Conservation (phyloP, 257 asterid genomes). For the Forsythia suspensa region DNA sequence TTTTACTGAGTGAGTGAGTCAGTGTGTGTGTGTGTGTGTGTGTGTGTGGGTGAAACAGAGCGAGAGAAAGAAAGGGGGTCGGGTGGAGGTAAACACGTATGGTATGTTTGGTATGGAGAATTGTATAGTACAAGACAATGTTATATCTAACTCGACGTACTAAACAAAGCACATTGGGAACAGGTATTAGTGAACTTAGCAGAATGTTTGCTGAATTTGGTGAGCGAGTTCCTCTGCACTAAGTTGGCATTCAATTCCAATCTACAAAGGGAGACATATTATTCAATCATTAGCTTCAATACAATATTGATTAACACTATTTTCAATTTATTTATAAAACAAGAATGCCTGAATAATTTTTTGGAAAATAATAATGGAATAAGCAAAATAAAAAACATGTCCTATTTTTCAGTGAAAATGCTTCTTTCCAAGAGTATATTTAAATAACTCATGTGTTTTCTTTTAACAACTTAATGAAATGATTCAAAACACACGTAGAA, state of each 20-base stretch:
- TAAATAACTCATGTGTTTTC: no score
- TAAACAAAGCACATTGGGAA: background rate
- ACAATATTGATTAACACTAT: background rate
- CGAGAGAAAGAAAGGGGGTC: background rate
- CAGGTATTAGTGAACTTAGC: constrained; percentile 31
- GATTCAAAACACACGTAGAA: no score
- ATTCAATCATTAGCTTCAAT: constrained; percentile 16
- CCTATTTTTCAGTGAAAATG: constrained; percentile 14
- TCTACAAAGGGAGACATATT: constrained; percentile 35
- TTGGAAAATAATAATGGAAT: background rate
- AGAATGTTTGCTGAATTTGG: constrained; percentile 86
- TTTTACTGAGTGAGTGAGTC: background rate
- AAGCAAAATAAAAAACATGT: background rate
- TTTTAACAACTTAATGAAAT: no score
- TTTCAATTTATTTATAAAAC: background rate
- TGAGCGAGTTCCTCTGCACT: constrained; percentile 96
- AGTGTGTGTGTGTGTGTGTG: background rate
- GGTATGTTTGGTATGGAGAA: background rate
- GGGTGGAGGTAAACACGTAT: background rate
- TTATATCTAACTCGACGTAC: background rate
- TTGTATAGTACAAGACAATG: background rate
- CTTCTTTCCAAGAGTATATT: background rate
- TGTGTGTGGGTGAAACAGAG: background rate
- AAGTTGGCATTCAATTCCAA: constrained; percentile 93
- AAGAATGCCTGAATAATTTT: background rate